phyloP scores from a whole-genome alignment of 768 basidiomycete species.

The Mycena floridula region DNA sequence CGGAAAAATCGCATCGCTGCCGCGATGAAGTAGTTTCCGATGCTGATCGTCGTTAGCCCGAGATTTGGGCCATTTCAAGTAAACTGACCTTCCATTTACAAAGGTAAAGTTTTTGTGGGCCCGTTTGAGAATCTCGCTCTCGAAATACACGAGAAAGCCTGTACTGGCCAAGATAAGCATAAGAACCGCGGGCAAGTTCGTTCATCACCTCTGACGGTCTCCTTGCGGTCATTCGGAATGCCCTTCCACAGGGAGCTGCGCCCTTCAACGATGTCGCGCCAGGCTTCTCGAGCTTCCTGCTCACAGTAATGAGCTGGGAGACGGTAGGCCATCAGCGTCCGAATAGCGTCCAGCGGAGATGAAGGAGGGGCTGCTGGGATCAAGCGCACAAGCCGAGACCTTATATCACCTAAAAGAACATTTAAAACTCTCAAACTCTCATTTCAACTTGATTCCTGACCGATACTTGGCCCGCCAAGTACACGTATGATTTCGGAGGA shows the following conservation, averaged over 20 bases:
- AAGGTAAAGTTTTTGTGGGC: conserved; percentile 96
- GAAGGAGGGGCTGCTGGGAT: conserved; percentile 60
- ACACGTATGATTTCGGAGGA: conserved; percentile 94
- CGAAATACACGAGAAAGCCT: conserved; percentile 93
- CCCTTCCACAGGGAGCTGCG: conserved; percentile 74
- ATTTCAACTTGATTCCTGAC: conserved; percentile 27
- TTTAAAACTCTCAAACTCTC: not conserved
- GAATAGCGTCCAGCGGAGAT: conserved; percentile 69
- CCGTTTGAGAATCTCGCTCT: conserved; percentile 78
- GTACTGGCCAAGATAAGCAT: conserved; percentile 3
- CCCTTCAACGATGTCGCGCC: conserved; percentile 91
- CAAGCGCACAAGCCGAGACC: conserved; percentile 82
- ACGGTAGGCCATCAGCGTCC: conserved; percentile 71
- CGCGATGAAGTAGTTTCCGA: conserved; percentile 89
- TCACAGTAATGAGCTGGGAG: conserved; percentile 66
- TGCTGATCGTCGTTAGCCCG: conserved; percentile 29
- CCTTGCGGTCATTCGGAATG: conserved; percentile 86
- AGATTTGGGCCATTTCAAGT: conserved; percentile 21
- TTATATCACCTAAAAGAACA: conserved; percentile 63
- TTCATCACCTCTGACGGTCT: conserved; percentile 72
- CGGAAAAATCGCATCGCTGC: conserved; percentile 88
- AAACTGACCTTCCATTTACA: conserved; percentile 73
- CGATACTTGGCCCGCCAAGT: conserved; percentile 80
- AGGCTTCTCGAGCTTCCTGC: conserved; percentile 77
- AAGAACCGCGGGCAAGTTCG: not conserved